Evolutionary conservation across 306 rosid species (phyloP).

Genomic region (Potentilla sterilis): DNA sequence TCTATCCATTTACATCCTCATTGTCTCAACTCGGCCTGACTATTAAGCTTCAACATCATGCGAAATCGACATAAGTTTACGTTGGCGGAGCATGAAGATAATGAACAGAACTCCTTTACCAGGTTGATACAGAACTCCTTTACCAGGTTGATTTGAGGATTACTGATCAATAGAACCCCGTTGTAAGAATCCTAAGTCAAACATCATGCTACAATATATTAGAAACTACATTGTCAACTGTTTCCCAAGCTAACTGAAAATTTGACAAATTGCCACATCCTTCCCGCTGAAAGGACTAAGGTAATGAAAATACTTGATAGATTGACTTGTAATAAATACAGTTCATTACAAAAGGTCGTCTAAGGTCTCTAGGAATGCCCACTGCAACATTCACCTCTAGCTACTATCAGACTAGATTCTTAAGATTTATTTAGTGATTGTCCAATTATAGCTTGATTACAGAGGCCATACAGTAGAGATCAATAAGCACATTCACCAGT

Average conservation of each 20-base stretch:
- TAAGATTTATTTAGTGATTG: background rate
- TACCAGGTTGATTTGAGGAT: background rate
- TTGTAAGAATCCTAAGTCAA: too few species aligned
- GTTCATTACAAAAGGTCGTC: background rate
- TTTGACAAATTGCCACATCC: too few species aligned
- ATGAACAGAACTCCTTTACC: background rate
- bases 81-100: background rate
- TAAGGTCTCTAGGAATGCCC: background rate
- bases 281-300: too few species aligned
- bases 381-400: background rate
- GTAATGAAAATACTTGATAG: background rate
- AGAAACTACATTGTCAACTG: too few species aligned
- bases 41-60: background rate
- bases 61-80: background rate
- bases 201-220: too few species aligned
- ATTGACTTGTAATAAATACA: background rate
- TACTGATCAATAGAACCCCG: too few species aligned
- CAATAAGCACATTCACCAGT: slow-evolving; percentile 1
- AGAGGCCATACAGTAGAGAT: background rate
- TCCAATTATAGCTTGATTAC: background rate
- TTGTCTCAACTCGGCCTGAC: background rate
- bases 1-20: background rate
- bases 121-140: background rate
- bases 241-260: too few species aligned
- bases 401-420: background rate